Evolutionary conservation across 2,329 filamentous ascomycete genomes (phyloP).

Genomic region (Drechslerella dactyloides): DNA sequence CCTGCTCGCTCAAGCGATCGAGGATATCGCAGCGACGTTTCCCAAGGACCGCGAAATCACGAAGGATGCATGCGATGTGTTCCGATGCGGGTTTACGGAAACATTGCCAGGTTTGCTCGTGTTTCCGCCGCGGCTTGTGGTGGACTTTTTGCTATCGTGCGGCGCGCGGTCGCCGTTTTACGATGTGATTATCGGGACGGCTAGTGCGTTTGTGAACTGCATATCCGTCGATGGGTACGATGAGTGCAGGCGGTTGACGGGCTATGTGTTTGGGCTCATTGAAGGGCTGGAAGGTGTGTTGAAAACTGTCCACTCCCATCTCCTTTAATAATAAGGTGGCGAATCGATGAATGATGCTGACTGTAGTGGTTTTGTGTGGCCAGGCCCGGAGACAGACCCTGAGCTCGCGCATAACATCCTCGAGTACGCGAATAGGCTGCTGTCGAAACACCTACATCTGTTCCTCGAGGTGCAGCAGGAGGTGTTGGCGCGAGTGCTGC

Average conservation of each 20-base stretch:
- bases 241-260: slow-evolving; percentile 64
- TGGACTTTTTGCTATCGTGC: slow-evolving; percentile 69
- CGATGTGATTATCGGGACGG: slow-evolving; percentile 73
- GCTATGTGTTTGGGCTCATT: slow-evolving; percentile 70
- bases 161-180: slow-evolving; percentile 69
- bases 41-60: slow-evolving; percentile 70
- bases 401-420: slow-evolving; percentile 77
- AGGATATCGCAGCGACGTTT: slow-evolving; percentile 64
- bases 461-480: slow-evolving; percentile 68
- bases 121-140: slow-evolving; percentile 70
- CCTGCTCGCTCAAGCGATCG: slow-evolving; percentile 63
- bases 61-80: slow-evolving; percentile 73
- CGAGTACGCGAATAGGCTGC: slow-evolving; percentile 71
- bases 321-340: background rate
- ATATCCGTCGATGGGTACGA: slow-evolving; percentile 61
- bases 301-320: background rate
- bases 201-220: slow-evolving; percentile 72
- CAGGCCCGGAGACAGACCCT: slow-evolving; percentile 69
- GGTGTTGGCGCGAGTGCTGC: slow-evolving; percentile 64
- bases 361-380: slow-evolving; percentile 4
- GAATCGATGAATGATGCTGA: slow-evolving; percentile 27
- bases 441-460: slow-evolving; percentile 68
- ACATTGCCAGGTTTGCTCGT: slow-evolving; percentile 77
- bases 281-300: slow-evolving; percentile 67
- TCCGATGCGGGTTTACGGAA: slow-evolving; percentile 78